phyloP scores from a whole-genome alignment of 2,329 filamentous ascomycete genomes.

The Apiospora kogelbergensis region DNA sequence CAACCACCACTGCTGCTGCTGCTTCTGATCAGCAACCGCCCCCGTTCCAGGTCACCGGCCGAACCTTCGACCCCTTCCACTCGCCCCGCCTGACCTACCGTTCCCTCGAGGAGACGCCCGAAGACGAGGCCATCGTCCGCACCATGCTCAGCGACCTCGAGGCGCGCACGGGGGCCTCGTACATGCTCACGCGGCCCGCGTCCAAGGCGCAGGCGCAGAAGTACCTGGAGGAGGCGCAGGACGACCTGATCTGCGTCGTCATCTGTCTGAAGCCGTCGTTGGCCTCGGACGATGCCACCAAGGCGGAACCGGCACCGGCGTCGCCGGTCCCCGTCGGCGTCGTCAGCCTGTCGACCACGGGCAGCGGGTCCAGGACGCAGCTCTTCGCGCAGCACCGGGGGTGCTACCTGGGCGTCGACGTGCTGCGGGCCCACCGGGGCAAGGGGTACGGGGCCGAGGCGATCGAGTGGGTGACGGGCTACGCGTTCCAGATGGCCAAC shows the following conservation, averaged over 20 bases:
- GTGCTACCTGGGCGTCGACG: slow-evolving; percentile 35
- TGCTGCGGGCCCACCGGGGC: slow-evolving; percentile 28
- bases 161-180: slow-evolving; percentile 28
- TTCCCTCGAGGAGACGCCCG: slow-evolving; percentile 32
- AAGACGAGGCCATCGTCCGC: slow-evolving; percentile 31
- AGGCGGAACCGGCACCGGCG: neutral
- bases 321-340: slow-evolving; percentile 30
- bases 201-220: slow-evolving; percentile 27
- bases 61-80: slow-evolving; percentile 29
- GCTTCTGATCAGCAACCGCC: neutral
- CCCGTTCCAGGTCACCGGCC: neutral
- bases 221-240: slow-evolving; percentile 28
- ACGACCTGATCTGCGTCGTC: slow-evolving; percentile 34
- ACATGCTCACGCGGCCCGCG: slow-evolving; percentile 29
- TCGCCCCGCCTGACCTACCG: slow-evolving; percentile 38
- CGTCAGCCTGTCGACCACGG: slow-evolving; percentile 26
- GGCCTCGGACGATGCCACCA: neutral
- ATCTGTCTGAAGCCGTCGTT: slow-evolving; percentile 32
- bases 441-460: slow-evolving; percentile 39
- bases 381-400: slow-evolving; percentile 39
- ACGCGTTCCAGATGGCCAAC: slow-evolving; percentile 33
- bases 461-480: slow-evolving; percentile 35
- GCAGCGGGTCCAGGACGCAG: slow-evolving; percentile 11
- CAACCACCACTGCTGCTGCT: too few relatives aligned
- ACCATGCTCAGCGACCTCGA: slow-evolving; percentile 29